Percentiles rank a stretch among this genome's conserved stretches.
Conservation (phyloP, 78 protist genomes). For the Pigoraptor vietnamica region DNA sequence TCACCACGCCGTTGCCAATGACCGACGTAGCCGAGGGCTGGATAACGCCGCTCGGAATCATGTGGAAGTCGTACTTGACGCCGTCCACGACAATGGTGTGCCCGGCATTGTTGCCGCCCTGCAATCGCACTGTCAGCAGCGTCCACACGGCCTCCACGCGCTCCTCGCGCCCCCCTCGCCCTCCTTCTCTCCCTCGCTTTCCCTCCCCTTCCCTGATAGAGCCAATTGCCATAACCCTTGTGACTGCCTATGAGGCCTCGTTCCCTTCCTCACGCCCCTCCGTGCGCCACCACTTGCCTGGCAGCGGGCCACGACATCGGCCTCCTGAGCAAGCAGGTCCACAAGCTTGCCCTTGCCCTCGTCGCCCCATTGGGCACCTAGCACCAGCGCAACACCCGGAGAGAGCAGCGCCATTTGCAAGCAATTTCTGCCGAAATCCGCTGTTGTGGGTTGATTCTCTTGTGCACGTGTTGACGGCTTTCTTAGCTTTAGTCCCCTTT, state of each 20-base stretch:
- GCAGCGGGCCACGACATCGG: slow-evolving; percentile 68
- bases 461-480: too few relatives aligned
- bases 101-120: slow-evolving; percentile 70
- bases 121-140: neutral
- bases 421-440: too few relatives aligned
- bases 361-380: slow-evolving; percentile 93
- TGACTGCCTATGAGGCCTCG: too few relatives aligned
- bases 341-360: slow-evolving; percentile 95
- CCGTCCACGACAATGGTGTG: slow-evolving; percentile 86
- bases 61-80: slow-evolving; percentile 80
- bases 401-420: neutral
- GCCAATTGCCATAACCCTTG: too few relatives aligned
- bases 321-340: slow-evolving; percentile 73
- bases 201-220: too few relatives aligned
- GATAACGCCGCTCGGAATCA: slow-evolving; percentile 85
- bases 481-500: too few relatives aligned
- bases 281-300: slow-evolving; percentile 1
- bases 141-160: too few relatives aligned
- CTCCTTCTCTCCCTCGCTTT: neutral
- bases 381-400: slow-evolving; percentile 22
- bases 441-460: too few relatives aligned
- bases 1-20: slow-evolving; percentile 88
- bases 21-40: slow-evolving; percentile 21
- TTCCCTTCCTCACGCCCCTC: too few relatives aligned
- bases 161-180: neutral